Conservation (phyloP, 306 rosid genomes). For the Quercus variabilis region DNA sequence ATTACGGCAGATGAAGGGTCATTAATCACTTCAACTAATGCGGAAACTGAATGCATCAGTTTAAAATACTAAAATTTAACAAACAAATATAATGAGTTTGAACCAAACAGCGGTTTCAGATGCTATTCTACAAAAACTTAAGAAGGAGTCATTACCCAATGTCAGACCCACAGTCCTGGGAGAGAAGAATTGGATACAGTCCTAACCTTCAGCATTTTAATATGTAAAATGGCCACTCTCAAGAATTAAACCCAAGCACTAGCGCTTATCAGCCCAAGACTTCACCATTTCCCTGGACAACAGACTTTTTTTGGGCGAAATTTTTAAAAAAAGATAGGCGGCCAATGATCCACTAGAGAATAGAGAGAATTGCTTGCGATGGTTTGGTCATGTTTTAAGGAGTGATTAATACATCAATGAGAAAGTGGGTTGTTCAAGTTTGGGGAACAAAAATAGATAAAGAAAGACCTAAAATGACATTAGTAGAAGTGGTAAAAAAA, state of each 20-base stretch:
- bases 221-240: not conserved
- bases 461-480: not conserved
- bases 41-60: not conserved
- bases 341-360: no score
- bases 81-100: not conserved
- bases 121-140: not conserved
- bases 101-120: not conserved
- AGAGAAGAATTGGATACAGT: not conserved
- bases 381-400: no score
- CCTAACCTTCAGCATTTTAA: not conserved
- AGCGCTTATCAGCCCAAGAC: not conserved
- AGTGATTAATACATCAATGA: no score
- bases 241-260: not conserved
- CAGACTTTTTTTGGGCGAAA: not conserved
- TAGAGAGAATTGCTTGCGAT: no score
- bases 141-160: not conserved
- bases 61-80: not conserved
- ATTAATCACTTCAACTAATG: not conserved
- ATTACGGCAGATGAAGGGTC: not conserved
- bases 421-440: no score
- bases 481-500: no score
- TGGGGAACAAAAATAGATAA: not conserved
- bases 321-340: no score
- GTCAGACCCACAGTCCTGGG: not conserved
- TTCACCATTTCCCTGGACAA: not conserved